phyloP scores from a whole-genome alignment of 2,329 filamentous ascomycete species.

The Fusarium neocosmosporiellum region DNA sequence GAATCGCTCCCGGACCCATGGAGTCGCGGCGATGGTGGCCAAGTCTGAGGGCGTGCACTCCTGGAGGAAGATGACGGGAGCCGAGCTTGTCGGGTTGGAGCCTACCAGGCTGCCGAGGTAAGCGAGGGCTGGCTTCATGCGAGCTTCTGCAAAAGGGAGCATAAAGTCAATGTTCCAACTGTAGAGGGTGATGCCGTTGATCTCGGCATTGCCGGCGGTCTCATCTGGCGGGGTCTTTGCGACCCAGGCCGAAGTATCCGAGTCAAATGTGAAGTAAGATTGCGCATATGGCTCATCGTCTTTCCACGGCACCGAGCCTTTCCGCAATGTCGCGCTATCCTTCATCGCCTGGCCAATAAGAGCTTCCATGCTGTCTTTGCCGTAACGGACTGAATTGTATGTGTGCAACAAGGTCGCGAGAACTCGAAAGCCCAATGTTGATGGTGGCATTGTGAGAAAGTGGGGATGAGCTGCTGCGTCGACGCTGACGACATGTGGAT shows the following conservation, averaged over 20 bases:
- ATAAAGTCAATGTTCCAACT: constrained; percentile 54
- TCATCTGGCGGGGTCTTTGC: constrained; percentile 9
- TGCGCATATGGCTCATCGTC: constrained; percentile 24
- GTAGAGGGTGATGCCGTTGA: constrained; percentile 44
- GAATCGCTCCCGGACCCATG: constrained; percentile 62
- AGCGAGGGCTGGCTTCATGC: constrained; percentile 48
- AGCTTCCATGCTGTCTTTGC: constrained; percentile 23
- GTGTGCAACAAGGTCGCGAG: constrained; percentile 10
- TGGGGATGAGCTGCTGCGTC: background rate
- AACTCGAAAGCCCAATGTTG: constrained; percentile 14
- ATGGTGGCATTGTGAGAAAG: constrained; percentile 11
- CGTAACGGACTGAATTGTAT: constrained; percentile 24
- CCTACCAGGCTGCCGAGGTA: constrained; percentile 37
- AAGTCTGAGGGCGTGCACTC: constrained; percentile 63
- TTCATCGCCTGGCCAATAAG: constrained; percentile 25
- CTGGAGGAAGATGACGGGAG: constrained; percentile 61
- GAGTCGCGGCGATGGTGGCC: constrained; percentile 52
- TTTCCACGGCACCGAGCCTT: constrained; percentile 19
- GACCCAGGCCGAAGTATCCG: constrained; percentile 16
- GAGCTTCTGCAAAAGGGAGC: constrained; percentile 44
- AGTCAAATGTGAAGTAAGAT: constrained; percentile 18
- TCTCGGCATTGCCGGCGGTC: background rate
- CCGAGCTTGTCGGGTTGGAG: constrained; percentile 17
- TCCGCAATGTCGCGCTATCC: constrained; percentile 22
- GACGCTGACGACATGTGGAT: background rate